Percentiles rank a stretch among this genome's conserved stretches.
Conservation (phyloP, 1,284 basidiomycete genomes). For the Irpex sp. region DNA sequence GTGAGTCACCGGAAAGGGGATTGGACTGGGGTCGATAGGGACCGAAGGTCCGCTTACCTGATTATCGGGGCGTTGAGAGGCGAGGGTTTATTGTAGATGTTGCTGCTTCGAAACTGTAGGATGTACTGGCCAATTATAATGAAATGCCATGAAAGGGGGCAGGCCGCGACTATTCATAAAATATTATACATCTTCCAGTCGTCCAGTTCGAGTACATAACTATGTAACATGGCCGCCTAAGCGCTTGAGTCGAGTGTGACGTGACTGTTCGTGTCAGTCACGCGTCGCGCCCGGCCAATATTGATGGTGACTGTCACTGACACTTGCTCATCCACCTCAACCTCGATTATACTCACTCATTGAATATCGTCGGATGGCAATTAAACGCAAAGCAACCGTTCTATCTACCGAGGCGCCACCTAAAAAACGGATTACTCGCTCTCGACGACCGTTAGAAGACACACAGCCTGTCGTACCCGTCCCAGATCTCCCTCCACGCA, state of each 20-base stretch:
- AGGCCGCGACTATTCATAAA: no score
- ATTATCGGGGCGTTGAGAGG: slow-evolving; percentile 68
- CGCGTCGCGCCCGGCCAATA: neutral
- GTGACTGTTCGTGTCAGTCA: slow-evolving; percentile 7
- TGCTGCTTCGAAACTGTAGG: no score
- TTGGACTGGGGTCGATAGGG: slow-evolving; percentile 71
- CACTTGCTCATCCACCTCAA: neutral
- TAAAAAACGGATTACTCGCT: slow-evolving; percentile 11
- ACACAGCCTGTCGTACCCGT: slow-evolving; percentile 2
- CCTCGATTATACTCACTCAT: neutral
- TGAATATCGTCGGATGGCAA: slow-evolving; percentile 9
- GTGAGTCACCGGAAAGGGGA: slow-evolving; percentile 46
- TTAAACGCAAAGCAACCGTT: slow-evolving; percentile 15
- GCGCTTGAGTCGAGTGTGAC: neutral
- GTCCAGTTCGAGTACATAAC: neutral
- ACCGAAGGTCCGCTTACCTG: slow-evolving; percentile 68
- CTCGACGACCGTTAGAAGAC: neutral
- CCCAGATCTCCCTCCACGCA: neutral
- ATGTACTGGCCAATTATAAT: no score
- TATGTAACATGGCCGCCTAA: neutral
- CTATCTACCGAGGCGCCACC: slow-evolving; percentile 6
- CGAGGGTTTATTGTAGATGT: slow-evolving; percentile 54
- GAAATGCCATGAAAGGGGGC: no score
- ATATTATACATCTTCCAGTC: no score
- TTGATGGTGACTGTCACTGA: neutral